phyloP scores from a whole-genome alignment of 2,329 filamentous ascomycete species.

The Cladosporium sp. region DNA sequence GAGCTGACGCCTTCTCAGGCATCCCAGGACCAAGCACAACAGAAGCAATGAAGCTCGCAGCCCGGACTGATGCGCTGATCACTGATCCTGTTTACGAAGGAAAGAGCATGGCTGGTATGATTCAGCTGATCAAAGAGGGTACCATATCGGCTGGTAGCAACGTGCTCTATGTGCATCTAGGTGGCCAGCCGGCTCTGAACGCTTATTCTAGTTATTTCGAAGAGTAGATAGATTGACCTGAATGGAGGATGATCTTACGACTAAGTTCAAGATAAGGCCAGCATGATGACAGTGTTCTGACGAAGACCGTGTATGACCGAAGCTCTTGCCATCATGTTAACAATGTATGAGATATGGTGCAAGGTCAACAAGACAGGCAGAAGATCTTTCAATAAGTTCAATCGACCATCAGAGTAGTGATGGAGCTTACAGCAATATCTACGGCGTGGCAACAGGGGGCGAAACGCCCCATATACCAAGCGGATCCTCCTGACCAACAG shows the following conservation, averaged over 20 bases:
- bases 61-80: constrained; percentile 66
- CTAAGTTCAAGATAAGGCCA: too few species aligned
- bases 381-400: too few species aligned
- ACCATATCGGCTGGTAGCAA: constrained; percentile 59
- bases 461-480: constrained; percentile 43
- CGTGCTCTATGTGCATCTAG: constrained; percentile 67
- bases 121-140: constrained; percentile 61
- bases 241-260: too few species aligned
- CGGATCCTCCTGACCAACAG: constrained; percentile 33
- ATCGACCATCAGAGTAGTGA: too few species aligned
- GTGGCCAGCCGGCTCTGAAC: constrained; percentile 66
- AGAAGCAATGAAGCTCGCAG: constrained; percentile 65
- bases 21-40: constrained; percentile 62
- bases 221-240: neutral
- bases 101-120: constrained; percentile 69
- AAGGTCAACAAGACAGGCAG: too few species aligned
- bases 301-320: too few species aligned
- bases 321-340: too few species aligned
- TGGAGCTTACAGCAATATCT: too few species aligned
- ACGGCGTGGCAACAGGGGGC: neutral
- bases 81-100: constrained; percentile 75
- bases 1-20: constrained; percentile 25
- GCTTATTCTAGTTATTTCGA: constrained; percentile 48
- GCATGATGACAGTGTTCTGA: too few species aligned
- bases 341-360: too few species aligned